phyloP scores from a whole-genome alignment of 1,139 yeast species.

The Yamadazyma triangularis region DNA sequence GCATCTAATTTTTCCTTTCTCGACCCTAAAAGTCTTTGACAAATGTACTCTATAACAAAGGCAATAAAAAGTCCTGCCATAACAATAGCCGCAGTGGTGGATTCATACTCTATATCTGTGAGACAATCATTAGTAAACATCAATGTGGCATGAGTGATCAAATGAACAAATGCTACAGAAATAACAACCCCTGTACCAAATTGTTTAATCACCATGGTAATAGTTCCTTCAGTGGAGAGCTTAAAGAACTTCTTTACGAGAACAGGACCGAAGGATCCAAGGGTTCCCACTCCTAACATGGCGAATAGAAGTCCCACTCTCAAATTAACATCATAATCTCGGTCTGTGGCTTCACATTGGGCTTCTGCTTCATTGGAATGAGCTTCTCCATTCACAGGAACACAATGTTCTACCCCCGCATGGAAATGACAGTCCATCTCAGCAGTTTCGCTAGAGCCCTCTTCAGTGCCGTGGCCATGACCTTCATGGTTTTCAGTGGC shows the following conservation, averaged over 20 bases:
- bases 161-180: slow-evolving; percentile 25
- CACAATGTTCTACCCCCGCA: slow-evolving; percentile 39
- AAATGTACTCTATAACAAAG: slow-evolving; percentile 23
- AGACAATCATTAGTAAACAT: slow-evolving; percentile 26
- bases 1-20: slow-evolving; percentile 5
- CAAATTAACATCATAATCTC: slow-evolving; percentile 24
- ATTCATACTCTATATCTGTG: slow-evolving; percentile 19
- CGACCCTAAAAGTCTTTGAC: slow-evolving; percentile 7
- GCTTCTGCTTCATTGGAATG: neutral
- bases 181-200: slow-evolving; percentile 24
- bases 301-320: slow-evolving; percentile 28
- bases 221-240: slow-evolving; percentile 17
- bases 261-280: slow-evolving; percentile 26
- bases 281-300: slow-evolving; percentile 23
- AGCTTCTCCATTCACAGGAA: slow-evolving; percentile 6
- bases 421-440: slow-evolving; percentile 31
- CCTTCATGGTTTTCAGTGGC: neutral
- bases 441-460: slow-evolving; percentile 3
- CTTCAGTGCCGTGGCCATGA: slow-evolving; percentile 1
- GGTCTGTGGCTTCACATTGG: slow-evolving; percentile 15
- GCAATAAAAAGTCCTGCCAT: slow-evolving; percentile 30
- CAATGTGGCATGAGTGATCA: slow-evolving; percentile 14
- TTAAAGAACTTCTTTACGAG: slow-evolving; percentile 14
- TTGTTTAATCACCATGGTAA: slow-evolving; percentile 17
- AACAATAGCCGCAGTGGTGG: slow-evolving; percentile 25